A percentile compares a stretch with the other conserved stretches of the same genome.
phyloP scores from a whole-genome alignment of 2,329 filamentous ascomycete species.

The Penicillium sp. region DNA sequence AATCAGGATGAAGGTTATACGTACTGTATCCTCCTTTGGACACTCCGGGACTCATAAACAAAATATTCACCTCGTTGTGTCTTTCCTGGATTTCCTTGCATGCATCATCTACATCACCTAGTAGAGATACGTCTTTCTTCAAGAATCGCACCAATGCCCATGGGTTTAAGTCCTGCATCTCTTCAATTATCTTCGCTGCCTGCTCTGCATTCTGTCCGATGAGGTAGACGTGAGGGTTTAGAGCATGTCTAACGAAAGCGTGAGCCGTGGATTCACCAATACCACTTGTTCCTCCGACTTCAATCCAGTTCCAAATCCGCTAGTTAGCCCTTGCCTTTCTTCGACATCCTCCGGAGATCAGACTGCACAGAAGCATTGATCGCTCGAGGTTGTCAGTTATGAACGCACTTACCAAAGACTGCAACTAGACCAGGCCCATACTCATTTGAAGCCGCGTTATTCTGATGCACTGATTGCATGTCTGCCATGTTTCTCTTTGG shows the following conservation, averaged over 20 bases:
- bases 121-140: slow-evolving; percentile 54
- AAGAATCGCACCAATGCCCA: slow-evolving; percentile 56
- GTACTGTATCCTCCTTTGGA: slow-evolving; percentile 19
- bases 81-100: slow-evolving; percentile 51
- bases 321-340: no score
- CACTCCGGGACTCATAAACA: slow-evolving; percentile 36
- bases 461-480: no score
- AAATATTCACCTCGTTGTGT: slow-evolving; percentile 34
- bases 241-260: slow-evolving; percentile 38
- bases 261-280: slow-evolving; percentile 14
- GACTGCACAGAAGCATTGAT: no score
- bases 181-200: slow-evolving; percentile 47
- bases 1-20: no score
- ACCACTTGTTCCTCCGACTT: slow-evolving; percentile 24
- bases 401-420: no score
- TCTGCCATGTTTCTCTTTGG: no score
- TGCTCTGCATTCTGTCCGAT: slow-evolving; percentile 51
- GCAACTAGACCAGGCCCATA: no score
- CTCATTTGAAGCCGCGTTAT: no score
- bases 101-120: slow-evolving; percentile 57
- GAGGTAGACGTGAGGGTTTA: slow-evolving; percentile 56
- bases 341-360: no score
- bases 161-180: slow-evolving; percentile 52
- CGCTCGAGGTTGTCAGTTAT: no score
- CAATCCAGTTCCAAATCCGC: not conserved